Evolutionary conservation across 2,329 filamentous ascomycete species (phyloP), one percentile per base, ranked within the genome.

Genomic region (Alternaria longipes): DNA sequence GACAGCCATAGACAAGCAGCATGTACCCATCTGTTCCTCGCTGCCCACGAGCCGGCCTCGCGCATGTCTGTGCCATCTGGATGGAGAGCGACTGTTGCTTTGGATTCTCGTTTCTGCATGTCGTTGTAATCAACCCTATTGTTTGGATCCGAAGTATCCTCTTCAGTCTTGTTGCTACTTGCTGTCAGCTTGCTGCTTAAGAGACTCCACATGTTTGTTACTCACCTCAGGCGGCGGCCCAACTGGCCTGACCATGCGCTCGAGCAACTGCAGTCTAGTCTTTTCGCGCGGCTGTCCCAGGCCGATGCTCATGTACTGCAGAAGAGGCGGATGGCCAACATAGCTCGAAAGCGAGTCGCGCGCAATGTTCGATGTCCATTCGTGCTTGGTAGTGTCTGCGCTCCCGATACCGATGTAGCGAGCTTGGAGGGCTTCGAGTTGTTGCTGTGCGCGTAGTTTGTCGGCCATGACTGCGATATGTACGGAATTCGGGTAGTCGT

Each of bases 341-440:
- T 97, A 94, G 65, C 90, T 93, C 20, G 93, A 88, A 77, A 94
- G 94, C 22, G 91, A 96, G 83, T 99, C 95, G 78, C 95, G 93
- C 77, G 93, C 88, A 76, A 98, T 94, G 83, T 98, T 99, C 62
- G 91, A 94, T 52, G 91, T 91, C 93, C 94, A 99, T 82, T 99
- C 95, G 89, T 95, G 95, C 80, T 93, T 96, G 26, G 93, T 97
- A 14, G 94, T 98, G 82, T 99, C 95, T 44, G 94, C 92, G 80
- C 97, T 94, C 24, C 95, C 95, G 4, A 95, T 98, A 70, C 95
- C 95, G 74, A 99, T 86, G 84, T 95, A 97, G 75, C 96, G 96
- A 74, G 94, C 90, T 82, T 99, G 95, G 18, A 98, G 91, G 67
- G 93, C 90, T 82, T 99, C 95, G 77, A 99, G 94, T 80, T 99